Evolutionary conservation across 2,329 filamentous ascomycete species (phyloP), one percentile per base, ranked within the genome.

Genomic region (Colletotrichum camelliae): DNA sequence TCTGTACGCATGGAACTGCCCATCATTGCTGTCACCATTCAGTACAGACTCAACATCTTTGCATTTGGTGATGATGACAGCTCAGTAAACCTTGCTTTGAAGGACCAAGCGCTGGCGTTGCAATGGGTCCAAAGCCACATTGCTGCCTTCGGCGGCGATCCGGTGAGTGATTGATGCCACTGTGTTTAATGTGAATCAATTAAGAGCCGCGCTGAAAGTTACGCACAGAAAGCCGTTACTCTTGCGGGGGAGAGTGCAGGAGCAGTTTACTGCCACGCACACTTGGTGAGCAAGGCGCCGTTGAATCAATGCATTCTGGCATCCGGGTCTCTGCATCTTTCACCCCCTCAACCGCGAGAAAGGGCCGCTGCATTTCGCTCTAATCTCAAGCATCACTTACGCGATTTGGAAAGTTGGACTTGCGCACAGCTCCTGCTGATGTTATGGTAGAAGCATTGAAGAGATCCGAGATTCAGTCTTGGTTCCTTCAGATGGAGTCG

Each of bases 181-280:
- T 35, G n/a, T 52, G n/a, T 52, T 52, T n/a, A 13, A 4, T 61
- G 29, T 5, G 29, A 13, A 7, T n/a, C 29, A 35, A 35, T 35
- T 15, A 61, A 21, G 27, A 61, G 7, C 12, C 33, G 58, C 58
- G 27, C 70, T 73, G 33, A 73, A 57, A 10, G 18, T 15, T 24
- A 21, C 15, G 21, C 21, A 13, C 9, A 33, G 10, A 87, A 84
- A 27, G 83, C 83, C 27, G 83, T 88, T 8, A 88, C 86, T 0
- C 70, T 88, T 3, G 83, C 83, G 1, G 87, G 87, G 5, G 87
- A 88, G 75, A 88, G 87, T 60, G 87, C 87, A 0, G 87, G 87
- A 0, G 87, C 84, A 4, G 81, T 88, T 2, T 88, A 87, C 29
- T 82, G 80, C 6, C 87, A 88, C 77, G 87, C 85, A 2, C 86